A percentile compares a stretch with the other conserved stretches of the same genome.
Evolutionary conservation across 2,329 filamentous ascomycete genomes (phyloP).

Genomic region (Claviceps paspali): DNA sequence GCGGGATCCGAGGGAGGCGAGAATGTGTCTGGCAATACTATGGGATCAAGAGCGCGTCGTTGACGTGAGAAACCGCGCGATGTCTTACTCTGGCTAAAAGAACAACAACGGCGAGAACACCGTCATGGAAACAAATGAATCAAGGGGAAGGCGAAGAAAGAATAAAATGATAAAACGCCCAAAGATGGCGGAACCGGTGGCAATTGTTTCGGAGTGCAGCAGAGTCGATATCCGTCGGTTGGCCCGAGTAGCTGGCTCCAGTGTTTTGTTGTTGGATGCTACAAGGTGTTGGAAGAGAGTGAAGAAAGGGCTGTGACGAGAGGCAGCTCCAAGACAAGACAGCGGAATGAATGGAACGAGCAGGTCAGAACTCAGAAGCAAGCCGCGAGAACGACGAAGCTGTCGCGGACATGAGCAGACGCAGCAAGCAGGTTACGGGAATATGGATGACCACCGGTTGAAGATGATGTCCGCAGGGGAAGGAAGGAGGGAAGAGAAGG

Average conservation of each 20-base stretch:
- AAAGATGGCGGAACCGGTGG: conserved; percentile 5
- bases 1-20: conserved; percentile 12
- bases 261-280: too few species aligned
- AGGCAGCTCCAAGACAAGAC: too few species aligned
- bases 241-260: too few species aligned
- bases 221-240: too few species aligned
- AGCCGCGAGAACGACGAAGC: conserved; percentile 5
- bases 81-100: conserved; percentile 4
- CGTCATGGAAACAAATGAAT: neutral
- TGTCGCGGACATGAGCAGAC: conserved; percentile 1
- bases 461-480: neutral
- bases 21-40: conserved; percentile 12
- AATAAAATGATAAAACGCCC: conserved; percentile 15
- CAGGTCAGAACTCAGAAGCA: conserved; percentile 4
- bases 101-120: too few species aligned
- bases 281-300: conserved; percentile 2
- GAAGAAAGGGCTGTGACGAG: too few species aligned
- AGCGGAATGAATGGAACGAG: conserved; percentile 8
- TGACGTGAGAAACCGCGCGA: conserved; percentile 5
- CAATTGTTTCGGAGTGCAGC: too few species aligned
- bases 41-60: conserved; percentile 11
- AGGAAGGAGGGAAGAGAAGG: neutral
- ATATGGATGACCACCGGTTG: neutral
- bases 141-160: conserved; percentile 2
- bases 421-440: neutral